phyloP scores from a whole-genome alignment of 371 early-diverging fungal genomes.

The Mucor ambiguus region DNA sequence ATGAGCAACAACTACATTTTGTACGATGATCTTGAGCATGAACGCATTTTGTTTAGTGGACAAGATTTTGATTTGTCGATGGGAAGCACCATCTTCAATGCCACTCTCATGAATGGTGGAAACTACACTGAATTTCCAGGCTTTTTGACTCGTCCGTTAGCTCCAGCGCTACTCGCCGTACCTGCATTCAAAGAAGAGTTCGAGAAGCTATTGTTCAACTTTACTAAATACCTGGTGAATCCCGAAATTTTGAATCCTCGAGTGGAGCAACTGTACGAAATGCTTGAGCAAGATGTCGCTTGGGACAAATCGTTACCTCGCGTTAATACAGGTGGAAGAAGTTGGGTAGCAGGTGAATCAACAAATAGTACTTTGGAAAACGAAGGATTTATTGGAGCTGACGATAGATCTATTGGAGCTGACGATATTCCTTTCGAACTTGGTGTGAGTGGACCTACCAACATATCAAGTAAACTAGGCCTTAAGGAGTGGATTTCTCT shows the following conservation, averaged over 20 bases:
- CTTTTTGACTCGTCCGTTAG: slow-evolving; percentile 18
- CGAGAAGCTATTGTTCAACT: slow-evolving; percentile 5
- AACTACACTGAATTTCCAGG: slow-evolving; percentile 29
- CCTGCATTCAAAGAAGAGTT: slow-evolving; percentile 20
- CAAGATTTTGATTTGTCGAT: slow-evolving; percentile 38
- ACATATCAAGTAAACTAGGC: neutral
- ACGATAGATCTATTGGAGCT: neutral
- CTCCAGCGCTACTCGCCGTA: slow-evolving; percentile 15
- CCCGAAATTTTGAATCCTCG: neutral
- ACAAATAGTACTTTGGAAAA: neutral
- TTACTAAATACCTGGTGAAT: slow-evolving; percentile 12
- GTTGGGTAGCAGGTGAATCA: neutral
- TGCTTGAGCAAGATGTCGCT: slow-evolving; percentile 26
- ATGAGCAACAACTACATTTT: slow-evolving; percentile 37
- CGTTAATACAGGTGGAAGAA: slow-evolving; percentile 5
- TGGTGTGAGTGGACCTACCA: slow-evolving; percentile 24
- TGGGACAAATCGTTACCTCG: slow-evolving; percentile 28
- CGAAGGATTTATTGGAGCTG: neutral
- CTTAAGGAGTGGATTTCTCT: slow-evolving; percentile 22
- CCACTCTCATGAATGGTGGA: slow-evolving; percentile 17
- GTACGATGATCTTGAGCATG: slow-evolving; percentile 24
- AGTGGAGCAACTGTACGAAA: slow-evolving; percentile 16
- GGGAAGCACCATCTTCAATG: slow-evolving; percentile 24
- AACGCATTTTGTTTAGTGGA: slow-evolving; percentile 22
- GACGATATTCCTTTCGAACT: neutral